Evolutionary conservation across 2,329 filamentous ascomycete species (phyloP).

Genomic region (Penicillium sp.): DNA sequence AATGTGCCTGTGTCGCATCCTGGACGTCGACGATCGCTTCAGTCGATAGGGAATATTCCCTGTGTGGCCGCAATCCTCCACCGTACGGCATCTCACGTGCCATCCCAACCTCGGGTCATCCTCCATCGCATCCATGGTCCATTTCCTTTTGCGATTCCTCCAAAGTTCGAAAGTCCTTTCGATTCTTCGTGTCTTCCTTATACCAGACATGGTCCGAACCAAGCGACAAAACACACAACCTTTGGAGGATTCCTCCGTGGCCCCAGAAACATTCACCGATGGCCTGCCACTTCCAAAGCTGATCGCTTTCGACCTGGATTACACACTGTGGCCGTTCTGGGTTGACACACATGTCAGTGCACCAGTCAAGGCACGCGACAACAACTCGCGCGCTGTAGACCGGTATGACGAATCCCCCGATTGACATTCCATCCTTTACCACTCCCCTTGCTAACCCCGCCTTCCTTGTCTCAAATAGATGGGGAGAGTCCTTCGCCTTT

Average conservation of each 20-base stretch:
- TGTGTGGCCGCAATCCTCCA: background rate
- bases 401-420: constrained; percentile 22
- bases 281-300: constrained; percentile 67
- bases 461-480: constrained; percentile 24
- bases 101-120: background rate
- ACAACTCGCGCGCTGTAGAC: constrained; percentile 39
- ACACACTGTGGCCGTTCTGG: constrained; percentile 99
- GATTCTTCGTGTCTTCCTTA: background rate
- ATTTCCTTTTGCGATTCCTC: background rate
- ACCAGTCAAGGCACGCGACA: constrained; percentile 58
- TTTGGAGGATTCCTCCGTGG: constrained; percentile 30
- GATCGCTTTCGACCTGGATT: constrained; percentile 91
- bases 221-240: constrained; percentile 31
- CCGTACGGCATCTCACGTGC: background rate
- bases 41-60: background rate
- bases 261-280: constrained; percentile 53
- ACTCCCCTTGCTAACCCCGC: background rate
- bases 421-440: background rate
- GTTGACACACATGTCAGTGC: constrained; percentile 81
- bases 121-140: background rate
- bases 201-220: constrained; percentile 25
- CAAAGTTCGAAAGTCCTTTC: background rate
- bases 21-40: background rate
- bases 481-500: constrained; percentile 61
- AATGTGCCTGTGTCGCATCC: background rate